phyloP scores from a whole-genome alignment of 2,329 filamentous ascomycete genomes.

The Thielaviopsis ethacetica region DNA sequence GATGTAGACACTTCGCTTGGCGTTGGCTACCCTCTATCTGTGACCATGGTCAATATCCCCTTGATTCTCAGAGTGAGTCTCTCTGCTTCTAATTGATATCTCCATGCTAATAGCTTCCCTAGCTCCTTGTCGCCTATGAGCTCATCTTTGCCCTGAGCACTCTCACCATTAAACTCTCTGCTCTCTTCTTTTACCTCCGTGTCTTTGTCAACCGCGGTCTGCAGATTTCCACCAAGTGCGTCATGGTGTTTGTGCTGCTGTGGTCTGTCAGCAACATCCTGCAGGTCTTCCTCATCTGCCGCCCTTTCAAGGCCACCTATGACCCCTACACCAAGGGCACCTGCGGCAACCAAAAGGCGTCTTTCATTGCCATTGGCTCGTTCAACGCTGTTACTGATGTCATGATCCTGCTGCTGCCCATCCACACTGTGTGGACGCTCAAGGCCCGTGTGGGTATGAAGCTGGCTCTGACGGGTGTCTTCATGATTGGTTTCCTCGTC shows the following conservation, averaged over 20 bases:
- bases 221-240: constrained; percentile 17
- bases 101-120: constrained; percentile 12
- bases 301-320: constrained; percentile 15
- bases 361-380: constrained; percentile 24
- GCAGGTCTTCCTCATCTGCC: constrained; percentile 17
- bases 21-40: constrained; percentile 15
- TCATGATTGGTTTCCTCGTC: constrained; percentile 17
- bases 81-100: not conserved
- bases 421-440: constrained; percentile 22
- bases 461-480: constrained; percentile 17
- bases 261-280: constrained; percentile 16
- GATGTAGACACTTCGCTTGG: constrained; percentile 15
- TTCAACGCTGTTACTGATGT: constrained; percentile 25
- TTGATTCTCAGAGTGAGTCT: constrained; percentile 13
- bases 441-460: constrained; percentile 19
- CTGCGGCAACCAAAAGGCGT: constrained; percentile 22
- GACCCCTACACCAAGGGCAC: constrained; percentile 17
- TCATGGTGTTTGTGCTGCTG: constrained; percentile 18
- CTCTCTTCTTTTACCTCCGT: constrained; percentile 27
- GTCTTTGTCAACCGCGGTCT: constrained; percentile 21
- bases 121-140: constrained; percentile 23
- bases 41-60: constrained; percentile 15
- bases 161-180: constrained; percentile 22
- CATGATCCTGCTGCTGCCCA: constrained; percentile 22
- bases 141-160: constrained; percentile 21